phyloP scores from a whole-genome alignment of 1,284 basidiomycete genomes.

The Fomes fomentarius region DNA sequence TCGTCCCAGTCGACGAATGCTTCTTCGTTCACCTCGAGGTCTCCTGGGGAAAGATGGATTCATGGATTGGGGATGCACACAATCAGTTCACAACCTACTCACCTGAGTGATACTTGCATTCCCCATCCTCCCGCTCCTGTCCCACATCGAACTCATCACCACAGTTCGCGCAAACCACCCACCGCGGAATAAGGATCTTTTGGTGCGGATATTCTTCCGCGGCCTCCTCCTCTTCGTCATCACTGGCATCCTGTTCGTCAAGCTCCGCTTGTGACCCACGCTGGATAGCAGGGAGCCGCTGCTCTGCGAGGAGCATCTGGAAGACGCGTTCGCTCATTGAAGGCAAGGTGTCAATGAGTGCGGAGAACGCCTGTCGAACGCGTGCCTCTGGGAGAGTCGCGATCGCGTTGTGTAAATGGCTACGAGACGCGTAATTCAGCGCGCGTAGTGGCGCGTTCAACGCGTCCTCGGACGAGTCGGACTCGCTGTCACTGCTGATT shows the following conservation, averaged over 20 bases:
- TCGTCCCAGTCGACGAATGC: conserved; percentile 51
- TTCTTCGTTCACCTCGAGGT: conserved; percentile 41
- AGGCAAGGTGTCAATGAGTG: conserved; percentile 42
- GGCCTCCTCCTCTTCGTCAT: not conserved
- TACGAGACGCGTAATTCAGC: conserved; percentile 43
- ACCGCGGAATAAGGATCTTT: conserved; percentile 37
- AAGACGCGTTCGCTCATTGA: conserved; percentile 45
- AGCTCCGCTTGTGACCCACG: not conserved
- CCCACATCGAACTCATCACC: conserved; percentile 47
- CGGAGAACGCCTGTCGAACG: conserved; percentile 42
- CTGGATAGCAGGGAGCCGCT: not conserved
- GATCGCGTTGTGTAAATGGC: conserved; percentile 45
- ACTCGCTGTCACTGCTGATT: not conserved
- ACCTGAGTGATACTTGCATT: conserved; percentile 38
- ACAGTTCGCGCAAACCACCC: conserved; percentile 48
- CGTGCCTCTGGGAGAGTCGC: conserved; percentile 42
- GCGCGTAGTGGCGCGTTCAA: conserved; percentile 1
- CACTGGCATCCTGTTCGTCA: not conserved
- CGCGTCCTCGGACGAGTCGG: not conserved
- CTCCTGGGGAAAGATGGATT: conserved; percentile 30
- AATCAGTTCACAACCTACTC: not conserved
- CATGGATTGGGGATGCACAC: too few relatives aligned
- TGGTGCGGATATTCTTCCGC: not conserved
- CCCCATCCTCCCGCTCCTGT: conserved; percentile 34
- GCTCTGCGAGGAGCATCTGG: conserved; percentile 44